Conservation (phyloP, 345 rosid genomes). For the Sisymbrium altissimum region DNA sequence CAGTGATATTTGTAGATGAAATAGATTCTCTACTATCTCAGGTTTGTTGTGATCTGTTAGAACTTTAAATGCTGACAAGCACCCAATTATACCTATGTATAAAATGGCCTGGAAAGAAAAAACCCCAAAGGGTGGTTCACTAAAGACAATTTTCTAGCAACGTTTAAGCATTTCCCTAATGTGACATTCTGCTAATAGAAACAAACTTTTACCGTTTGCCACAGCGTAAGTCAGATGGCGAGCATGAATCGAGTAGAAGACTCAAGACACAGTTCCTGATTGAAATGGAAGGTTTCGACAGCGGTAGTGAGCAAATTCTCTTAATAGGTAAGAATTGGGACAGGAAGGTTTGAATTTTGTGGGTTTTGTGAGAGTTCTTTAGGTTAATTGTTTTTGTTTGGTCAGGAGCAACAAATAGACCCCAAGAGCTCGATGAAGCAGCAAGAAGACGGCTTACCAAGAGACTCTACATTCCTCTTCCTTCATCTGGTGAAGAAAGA, state of each 20-base stretch:
- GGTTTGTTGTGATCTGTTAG: slow-evolving; percentile 42
- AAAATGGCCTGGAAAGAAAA: neutral
- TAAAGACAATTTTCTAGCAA: slow-evolving; percentile 51
- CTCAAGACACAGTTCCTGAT: slow-evolving; percentile 93
- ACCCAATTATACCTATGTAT: neutral
- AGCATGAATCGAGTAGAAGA: slow-evolving; percentile 95
- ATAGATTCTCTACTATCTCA: slow-evolving; percentile 96
- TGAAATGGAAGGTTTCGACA: slow-evolving; percentile 97
- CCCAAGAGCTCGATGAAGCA: slow-evolving; percentile 98
- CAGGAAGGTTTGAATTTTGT: neutral
- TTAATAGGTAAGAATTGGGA: slow-evolving; percentile 67
- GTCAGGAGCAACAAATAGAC: slow-evolving; percentile 95
- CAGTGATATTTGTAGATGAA: slow-evolving; percentile 97
- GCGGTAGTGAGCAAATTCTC: slow-evolving; percentile 84
- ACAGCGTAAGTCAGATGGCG: slow-evolving; percentile 99
- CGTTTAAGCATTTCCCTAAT: slow-evolving; percentile 17
- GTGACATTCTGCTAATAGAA: slow-evolving; percentile 16
- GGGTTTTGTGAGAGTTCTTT: neutral
- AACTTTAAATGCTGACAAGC: neutral
- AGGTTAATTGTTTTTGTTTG: slow-evolving; percentile 8
- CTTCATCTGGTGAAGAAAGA: slow-evolving; percentile 66
- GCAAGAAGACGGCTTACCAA: slow-evolving; percentile 94
- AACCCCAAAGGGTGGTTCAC: neutral
- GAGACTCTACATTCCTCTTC: slow-evolving; percentile 91
- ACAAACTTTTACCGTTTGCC: slow-evolving; percentile 13